A percentile compares a stretch with the other conserved stretches of the same genome.
phyloP scores from a whole-genome alignment of 768 basidiomycete species.

The Galerina sulciceps region DNA sequence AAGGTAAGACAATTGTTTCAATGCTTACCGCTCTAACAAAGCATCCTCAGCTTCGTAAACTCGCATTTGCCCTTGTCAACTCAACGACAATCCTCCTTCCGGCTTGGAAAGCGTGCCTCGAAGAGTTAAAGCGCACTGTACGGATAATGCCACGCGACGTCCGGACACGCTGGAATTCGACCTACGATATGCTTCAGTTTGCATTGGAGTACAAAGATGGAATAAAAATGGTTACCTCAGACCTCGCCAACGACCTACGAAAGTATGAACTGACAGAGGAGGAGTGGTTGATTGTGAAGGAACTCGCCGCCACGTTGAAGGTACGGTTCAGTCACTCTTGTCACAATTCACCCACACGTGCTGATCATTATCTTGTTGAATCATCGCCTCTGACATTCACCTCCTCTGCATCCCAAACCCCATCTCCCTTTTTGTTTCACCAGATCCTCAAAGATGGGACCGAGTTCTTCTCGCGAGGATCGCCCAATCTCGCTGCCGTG shows the following conservation, averaged over 20 bases:
- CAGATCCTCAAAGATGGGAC: too few species aligned
- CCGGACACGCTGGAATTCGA: slow-evolving; percentile 40
- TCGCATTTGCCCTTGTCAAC: slow-evolving; percentile 3
- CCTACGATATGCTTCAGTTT: slow-evolving; percentile 36
- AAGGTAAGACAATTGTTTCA: slow-evolving; percentile 30
- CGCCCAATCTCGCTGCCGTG: neutral
- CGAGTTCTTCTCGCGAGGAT: too few species aligned
- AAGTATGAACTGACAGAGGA: slow-evolving; percentile 20
- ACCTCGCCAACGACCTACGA: slow-evolving; percentile 15
- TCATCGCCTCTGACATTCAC: neutral
- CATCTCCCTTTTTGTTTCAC: too few species aligned
- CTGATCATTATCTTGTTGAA: neutral
- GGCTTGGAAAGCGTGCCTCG: slow-evolving; percentile 11
- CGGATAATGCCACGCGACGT: slow-evolving; percentile 37
- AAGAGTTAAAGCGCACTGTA: slow-evolving; percentile 3
- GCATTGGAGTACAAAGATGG: slow-evolving; percentile 28
- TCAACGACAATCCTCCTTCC: slow-evolving; percentile 11
- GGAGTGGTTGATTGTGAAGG: slow-evolving; percentile 33
- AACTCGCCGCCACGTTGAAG: slow-evolving; percentile 24
- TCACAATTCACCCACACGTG: neutral
- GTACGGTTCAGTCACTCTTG: neutral
- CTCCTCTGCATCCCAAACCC: too few species aligned
- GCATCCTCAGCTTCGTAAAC: slow-evolving; percentile 7
- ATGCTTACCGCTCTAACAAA: neutral
- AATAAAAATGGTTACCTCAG: slow-evolving; percentile 23